A percentile compares a stretch with the other conserved stretches of the same genome.
These are phyloP conservation scores for Elsinoe australis DNA, from an alignment of 2,329 filamentous ascomycete genomes.

Conservation along the genomic window DNA sequence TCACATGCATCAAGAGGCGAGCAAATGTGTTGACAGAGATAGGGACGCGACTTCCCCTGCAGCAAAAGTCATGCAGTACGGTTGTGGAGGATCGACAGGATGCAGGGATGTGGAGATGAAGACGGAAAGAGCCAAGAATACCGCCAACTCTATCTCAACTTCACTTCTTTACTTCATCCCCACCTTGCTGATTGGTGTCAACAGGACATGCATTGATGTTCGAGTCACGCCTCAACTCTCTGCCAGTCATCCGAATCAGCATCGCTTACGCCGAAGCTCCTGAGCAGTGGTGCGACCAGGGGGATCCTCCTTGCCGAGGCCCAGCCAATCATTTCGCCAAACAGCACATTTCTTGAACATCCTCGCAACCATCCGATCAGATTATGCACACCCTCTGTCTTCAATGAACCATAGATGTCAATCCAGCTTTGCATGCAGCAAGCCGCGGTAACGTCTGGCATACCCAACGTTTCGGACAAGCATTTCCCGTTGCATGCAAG, in stretches of 20 bases:
- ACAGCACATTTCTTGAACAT: no score
- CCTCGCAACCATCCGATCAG: background rate
- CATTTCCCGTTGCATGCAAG: background rate
- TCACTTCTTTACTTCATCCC: background rate
- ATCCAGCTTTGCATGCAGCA: background rate
- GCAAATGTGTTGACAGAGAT: conserved; percentile 12
- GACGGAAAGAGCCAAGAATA: conserved; percentile 9
- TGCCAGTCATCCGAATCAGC: background rate
- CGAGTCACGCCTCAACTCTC: background rate
- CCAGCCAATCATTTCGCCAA: background rate
- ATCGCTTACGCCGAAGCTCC: background rate
- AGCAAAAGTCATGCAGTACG: background rate
- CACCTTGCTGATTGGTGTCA: no score
- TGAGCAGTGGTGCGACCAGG: background rate
- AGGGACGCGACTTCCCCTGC: conserved; percentile 13
- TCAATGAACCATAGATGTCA: background rate
- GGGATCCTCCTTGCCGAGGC: background rate
- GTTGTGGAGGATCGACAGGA: conserved; percentile 4
- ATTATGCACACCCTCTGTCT: background rate
- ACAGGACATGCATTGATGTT: background rate
- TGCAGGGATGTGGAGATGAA: conserved; percentile 16
- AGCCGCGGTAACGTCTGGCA: background rate
- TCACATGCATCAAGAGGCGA: conserved; percentile 4
- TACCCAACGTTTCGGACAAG: conserved; percentile 2
- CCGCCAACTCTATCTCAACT: conserved; percentile 4